A percentile compares a stretch with the other conserved stretches of the same genome.
phyloP scores from a whole-genome alignment of 148 eudicot species.

The Cornus controversa region DNA sequence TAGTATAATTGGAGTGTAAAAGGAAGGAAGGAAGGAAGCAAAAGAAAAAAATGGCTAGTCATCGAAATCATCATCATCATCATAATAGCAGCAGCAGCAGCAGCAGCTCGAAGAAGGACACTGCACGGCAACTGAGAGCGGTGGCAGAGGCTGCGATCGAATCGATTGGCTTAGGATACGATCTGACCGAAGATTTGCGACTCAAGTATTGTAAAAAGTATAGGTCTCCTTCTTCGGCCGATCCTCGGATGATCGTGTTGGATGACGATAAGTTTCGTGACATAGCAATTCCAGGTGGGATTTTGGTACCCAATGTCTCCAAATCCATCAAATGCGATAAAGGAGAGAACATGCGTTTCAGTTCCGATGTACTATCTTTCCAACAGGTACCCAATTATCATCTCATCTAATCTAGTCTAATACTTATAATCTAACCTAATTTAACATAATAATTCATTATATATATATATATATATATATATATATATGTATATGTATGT shows the following conservation, averaged over 20 bases:
- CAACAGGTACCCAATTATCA: slow-evolving; percentile 34
- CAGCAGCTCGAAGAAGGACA: too few species aligned
- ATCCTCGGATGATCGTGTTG: slow-evolving; percentile 35
- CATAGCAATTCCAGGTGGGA: slow-evolving; percentile 42
- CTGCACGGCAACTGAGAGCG: slow-evolving; percentile 23
- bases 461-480: too few species aligned
- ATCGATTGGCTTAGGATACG: slow-evolving; percentile 45
- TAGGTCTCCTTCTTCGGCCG: neutral
- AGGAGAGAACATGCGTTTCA: slow-evolving; percentile 46
- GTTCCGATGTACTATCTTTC: slow-evolving; percentile 51
- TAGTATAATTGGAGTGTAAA: too few species aligned
- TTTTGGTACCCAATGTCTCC: slow-evolving; percentile 43
- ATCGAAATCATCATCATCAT: too few species aligned
- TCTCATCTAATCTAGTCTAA: too few species aligned
- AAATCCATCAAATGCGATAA: slow-evolving; percentile 49
- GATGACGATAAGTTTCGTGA: slow-evolving; percentile 49
- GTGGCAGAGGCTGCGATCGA: slow-evolving; percentile 44
- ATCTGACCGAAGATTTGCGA: slow-evolving; percentile 35
- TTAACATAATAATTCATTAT: too few species aligned
- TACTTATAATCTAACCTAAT: too few species aligned
- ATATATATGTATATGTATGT: too few species aligned
- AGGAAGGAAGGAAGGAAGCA: too few species aligned
- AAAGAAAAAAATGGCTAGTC: too few species aligned
- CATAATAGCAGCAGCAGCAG: too few species aligned
- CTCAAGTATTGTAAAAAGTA: slow-evolving; percentile 43